phyloP scores from a whole-genome alignment of 495 filamentous ascomycete genomes.

The Halenospora varia region DNA sequence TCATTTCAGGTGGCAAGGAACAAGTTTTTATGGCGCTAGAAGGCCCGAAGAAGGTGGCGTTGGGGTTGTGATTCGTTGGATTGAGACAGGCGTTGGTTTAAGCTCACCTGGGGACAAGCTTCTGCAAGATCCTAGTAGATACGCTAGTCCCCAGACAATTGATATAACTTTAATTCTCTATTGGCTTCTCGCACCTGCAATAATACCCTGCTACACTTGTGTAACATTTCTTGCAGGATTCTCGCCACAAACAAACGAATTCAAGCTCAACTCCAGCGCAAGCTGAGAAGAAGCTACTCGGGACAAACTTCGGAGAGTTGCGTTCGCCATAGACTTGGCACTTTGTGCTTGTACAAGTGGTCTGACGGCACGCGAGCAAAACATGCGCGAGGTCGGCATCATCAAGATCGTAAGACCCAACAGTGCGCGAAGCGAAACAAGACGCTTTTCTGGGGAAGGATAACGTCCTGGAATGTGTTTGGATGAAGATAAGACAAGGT shows the following conservation, averaged over 20 bases:
- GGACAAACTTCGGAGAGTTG: too few species aligned
- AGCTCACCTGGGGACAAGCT: too few species aligned
- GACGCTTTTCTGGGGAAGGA: not conserved
- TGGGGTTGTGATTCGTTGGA: not conserved
- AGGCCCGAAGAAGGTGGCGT: not conserved
- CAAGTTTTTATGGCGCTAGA: not conserved
- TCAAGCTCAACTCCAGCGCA: too few species aligned
- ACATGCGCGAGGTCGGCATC: not conserved
- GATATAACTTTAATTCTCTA: too few species aligned
- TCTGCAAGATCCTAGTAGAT: too few species aligned
- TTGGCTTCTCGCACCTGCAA: too few species aligned
- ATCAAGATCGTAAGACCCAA: not conserved
- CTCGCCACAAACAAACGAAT: not conserved
- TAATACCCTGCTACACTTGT: too few species aligned
- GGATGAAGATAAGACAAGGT: not conserved
- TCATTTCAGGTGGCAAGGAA: not conserved
- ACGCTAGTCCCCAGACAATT: too few species aligned
- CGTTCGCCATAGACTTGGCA: not conserved
- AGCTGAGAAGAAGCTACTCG: too few species aligned
- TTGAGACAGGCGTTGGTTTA: not conserved
- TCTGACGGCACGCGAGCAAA: not conserved
- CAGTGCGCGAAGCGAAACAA: not conserved
- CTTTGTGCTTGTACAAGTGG: not conserved
- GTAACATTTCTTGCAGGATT: too few species aligned
- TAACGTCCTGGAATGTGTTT: not conserved